Evolutionary conservation across 2,329 filamentous ascomycete species (phyloP).

Genomic region (Xenosphaeropsis pyriputrescens): DNA sequence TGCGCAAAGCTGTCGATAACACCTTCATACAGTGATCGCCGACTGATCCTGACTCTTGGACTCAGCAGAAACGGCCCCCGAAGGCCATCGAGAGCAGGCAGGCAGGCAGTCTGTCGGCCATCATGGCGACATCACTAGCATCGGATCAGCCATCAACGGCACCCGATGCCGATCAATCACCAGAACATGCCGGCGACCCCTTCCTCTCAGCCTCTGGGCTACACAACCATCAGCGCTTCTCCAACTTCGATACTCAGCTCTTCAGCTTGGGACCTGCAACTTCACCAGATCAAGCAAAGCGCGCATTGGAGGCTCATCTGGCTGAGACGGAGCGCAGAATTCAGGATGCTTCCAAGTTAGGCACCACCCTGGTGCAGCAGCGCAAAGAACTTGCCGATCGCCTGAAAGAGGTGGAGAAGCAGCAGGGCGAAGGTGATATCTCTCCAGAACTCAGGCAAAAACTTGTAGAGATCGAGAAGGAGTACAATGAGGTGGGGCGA

Average conservation of each 20-base stretch:
- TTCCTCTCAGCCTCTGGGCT: constrained; percentile 34
- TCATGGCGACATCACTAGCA: no score
- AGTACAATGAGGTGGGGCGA: constrained; percentile 85
- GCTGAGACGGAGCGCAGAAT: constrained; percentile 85
- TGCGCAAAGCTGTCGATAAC: no score
- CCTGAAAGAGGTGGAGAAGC: constrained; percentile 69
- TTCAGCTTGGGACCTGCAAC: constrained; percentile 63
- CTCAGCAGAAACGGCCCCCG: no score
- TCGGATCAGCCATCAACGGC: no score
- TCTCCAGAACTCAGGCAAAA: constrained; percentile 70
- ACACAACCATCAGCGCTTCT: constrained; percentile 64
- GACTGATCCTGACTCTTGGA: no score
- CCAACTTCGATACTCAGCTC: constrained; percentile 66
- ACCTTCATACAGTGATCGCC: no score
- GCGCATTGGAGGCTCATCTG: constrained; percentile 79
- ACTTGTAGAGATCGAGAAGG: constrained; percentile 76
- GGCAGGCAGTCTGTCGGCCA: no score
- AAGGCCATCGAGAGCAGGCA: no score
- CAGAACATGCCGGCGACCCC: constrained; percentile 25
- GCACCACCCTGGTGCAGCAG: constrained; percentile 76
- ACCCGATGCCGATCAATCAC: no score
- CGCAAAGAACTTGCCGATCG: constrained; percentile 70
- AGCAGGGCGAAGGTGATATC: constrained; percentile 63
- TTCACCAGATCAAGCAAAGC: constrained; percentile 76
- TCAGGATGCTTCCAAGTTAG: constrained; percentile 80